Base-by-base conservation (phyloP, 805 yeast species). In the Cyberlindnera mycetangii region DNA sequence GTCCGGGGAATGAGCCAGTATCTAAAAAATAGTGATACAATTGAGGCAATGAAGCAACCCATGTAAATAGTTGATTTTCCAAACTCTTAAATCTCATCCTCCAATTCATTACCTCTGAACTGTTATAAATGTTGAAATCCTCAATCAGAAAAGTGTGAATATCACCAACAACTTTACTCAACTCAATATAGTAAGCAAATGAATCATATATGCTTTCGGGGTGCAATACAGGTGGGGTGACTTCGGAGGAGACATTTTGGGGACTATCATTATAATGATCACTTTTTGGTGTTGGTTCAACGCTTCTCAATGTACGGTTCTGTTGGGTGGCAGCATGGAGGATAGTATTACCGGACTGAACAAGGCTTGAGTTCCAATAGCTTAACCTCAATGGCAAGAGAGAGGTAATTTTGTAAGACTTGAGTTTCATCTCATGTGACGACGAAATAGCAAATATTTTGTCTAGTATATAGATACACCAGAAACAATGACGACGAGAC, bases 401-500 rank as follows among this genome's bases (percentile, higher is more conserved):
- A 6, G 58, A 45, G 1, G 48, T 49, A 19, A 53, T 44, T 18
- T 48, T 53, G 9, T 32, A 22, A 4, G 56, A 39, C 17, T 47
- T 54, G 18, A 56, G 42, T 25, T 56, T 56, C 52, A 54, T 48
- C 19, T 56, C 56, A 37, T 56, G 54, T 2, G 59, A 54, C 7
- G 60, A 53, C 2, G 56, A 53, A 4, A 56, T 51, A 4, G 59
- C 54, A 38, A 48, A 56, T 8, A 54, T 41, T 40, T 56, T 56
- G 22, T 56, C 60, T 27, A 56, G 37, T 9, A 53, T 50, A 30
- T 49, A 56, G 15, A 56, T 50, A 27, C 58, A 54, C 60, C 60
- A 56, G 30, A 51, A 56, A 21, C 60, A 55, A 45, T 54, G 55
- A 39, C 60, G 50, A 36, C 60, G 47, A 12, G 56, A 53, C 33